Conservation (phyloP, 345 rosid genomes). For the Salix udensis region DNA sequence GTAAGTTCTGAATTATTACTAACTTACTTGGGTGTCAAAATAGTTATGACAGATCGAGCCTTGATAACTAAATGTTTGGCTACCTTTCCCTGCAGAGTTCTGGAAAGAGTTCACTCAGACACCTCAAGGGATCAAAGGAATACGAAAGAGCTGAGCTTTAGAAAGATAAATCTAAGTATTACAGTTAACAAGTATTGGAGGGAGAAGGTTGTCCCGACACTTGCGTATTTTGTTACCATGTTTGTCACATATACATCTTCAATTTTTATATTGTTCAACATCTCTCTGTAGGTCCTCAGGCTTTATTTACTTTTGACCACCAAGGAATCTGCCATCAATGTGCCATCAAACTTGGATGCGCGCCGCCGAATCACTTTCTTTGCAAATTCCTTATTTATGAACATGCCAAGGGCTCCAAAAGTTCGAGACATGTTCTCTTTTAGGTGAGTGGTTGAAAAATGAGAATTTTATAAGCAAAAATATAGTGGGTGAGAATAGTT, state of each 20-base stretch:
- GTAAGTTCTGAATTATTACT: slow-evolving; percentile 51
- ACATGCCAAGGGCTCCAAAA: slow-evolving; percentile 82
- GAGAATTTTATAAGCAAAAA: not conserved
- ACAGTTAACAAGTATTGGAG: slow-evolving; percentile 34
- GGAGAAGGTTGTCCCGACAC: slow-evolving; percentile 58
- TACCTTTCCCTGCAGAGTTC: slow-evolving; percentile 43
- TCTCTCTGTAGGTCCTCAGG: slow-evolving; percentile 54
- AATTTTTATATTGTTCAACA: slow-evolving; percentile 12
- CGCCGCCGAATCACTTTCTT: slow-evolving; percentile 97
- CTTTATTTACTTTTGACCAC: slow-evolving; percentile 76
- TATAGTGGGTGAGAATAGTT: not conserved
- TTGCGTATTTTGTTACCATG: not conserved
- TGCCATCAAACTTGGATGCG: slow-evolving; percentile 92
- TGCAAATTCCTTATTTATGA: slow-evolving; percentile 94
- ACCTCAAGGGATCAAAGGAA: slow-evolving; percentile 18
- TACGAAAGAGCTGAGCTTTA: slow-evolving; percentile 69
- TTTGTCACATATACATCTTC: slow-evolving; percentile 1
- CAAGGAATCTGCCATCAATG: slow-evolving; percentile 94
- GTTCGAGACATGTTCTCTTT: slow-evolving; percentile 91
- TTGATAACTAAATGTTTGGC: slow-evolving; percentile 8
- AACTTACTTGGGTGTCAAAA: slow-evolving; percentile 1
- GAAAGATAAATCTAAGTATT: slow-evolving; percentile 43
- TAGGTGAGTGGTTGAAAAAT: slow-evolving; percentile 44
- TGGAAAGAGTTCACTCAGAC: slow-evolving; percentile 39
- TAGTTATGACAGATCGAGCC: not conserved